Percentiles rank a stretch among this genome's conserved stretches.
Conservation (phyloP, 228 moss, liverwort and hornwort genomes). For the Sphagnum magellanicum region DNA sequence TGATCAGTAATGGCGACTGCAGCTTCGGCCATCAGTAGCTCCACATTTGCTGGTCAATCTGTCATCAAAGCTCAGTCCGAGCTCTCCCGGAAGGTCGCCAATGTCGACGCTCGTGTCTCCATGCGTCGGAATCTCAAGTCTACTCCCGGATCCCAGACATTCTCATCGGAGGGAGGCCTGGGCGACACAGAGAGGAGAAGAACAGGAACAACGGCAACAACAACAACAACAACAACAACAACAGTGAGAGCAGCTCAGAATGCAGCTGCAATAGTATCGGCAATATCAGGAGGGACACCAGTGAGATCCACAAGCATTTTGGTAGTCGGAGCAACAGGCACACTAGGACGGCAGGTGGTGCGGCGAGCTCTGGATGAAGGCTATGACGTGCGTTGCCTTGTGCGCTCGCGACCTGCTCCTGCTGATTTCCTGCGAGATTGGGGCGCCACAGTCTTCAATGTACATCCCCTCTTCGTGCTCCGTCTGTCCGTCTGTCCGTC, state of each 20-base stretch:
- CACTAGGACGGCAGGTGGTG: constrained; percentile 91
- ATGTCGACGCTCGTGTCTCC: constrained; percentile 28
- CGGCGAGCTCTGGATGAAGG: constrained; percentile 92
- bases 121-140: constrained; percentile 22
- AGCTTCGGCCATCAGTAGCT: constrained; percentile 23
- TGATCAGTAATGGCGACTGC: constrained; percentile 2
- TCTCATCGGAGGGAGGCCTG: no score
- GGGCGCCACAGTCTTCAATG: constrained; percentile 94
- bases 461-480: constrained; percentile 41
- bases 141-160: neutral
- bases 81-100: constrained; percentile 24
- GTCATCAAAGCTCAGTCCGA: constrained; percentile 16
- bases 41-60: constrained; percentile 29
- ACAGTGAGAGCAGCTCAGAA: neutral
- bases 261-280: constrained; percentile 32
- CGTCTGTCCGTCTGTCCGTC: constrained; percentile 4
- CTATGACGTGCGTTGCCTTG: constrained; percentile 94
- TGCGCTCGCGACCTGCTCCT: constrained; percentile 85
- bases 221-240: no score
- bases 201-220: no score
- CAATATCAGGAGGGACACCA: constrained; percentile 72
- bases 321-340: constrained; percentile 88
- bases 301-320: constrained; percentile 88
- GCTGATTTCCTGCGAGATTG: constrained; percentile 98
- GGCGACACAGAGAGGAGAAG: no score